Percentiles rank a stretch among this genome's conserved stretches.
Conservation (phyloP, 2,329 filamentous ascomycete genomes). For the Ilyonectria mors-panacis region DNA sequence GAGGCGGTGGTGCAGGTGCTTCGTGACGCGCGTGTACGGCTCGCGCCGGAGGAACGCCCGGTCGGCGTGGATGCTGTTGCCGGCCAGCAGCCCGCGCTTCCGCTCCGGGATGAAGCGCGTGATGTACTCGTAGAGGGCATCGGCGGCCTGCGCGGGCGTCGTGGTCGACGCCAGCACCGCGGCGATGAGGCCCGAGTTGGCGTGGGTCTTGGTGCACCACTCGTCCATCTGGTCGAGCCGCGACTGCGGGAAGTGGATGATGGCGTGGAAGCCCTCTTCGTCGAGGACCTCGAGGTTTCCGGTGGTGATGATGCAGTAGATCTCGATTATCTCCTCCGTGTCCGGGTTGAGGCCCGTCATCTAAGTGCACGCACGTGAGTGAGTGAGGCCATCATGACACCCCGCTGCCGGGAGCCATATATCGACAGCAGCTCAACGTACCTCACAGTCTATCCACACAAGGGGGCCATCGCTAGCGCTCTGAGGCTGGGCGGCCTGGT, state of each 20-base stretch:
- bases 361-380: slow-evolving; percentile 61
- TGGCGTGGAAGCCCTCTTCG: slow-evolving; percentile 81
- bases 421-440: slow-evolving; percentile 45
- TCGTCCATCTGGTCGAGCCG: slow-evolving; percentile 85
- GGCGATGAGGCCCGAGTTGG: slow-evolving; percentile 83
- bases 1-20: slow-evolving; percentile 90
- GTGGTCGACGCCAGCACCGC: slow-evolving; percentile 81
- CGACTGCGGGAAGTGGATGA: slow-evolving; percentile 81
- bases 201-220: slow-evolving; percentile 90
- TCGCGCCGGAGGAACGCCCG: slow-evolving; percentile 81
- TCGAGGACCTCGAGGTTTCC: slow-evolving; percentile 83
- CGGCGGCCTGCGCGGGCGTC: slow-evolving; percentile 80
- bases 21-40: slow-evolving; percentile 81
- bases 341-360: slow-evolving; percentile 86
- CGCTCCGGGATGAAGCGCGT: slow-evolving; percentile 77
- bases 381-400: slow-evolving; percentile 8
- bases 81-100: slow-evolving; percentile 82
- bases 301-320: slow-evolving; percentile 93
- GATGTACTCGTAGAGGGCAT: slow-evolving; percentile 83
- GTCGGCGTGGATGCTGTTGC: slow-evolving; percentile 95
- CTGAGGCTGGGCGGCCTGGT: slow-evolving; percentile 40
- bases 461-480: slow-evolving; percentile 69
- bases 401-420: slow-evolving; percentile 6
- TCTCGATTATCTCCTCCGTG: slow-evolving; percentile 88
- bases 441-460: slow-evolving; percentile 87